Evolutionary conservation across 805 yeast genomes (phyloP).

Genomic region (Schizosaccharomyces japonicus): DNA sequence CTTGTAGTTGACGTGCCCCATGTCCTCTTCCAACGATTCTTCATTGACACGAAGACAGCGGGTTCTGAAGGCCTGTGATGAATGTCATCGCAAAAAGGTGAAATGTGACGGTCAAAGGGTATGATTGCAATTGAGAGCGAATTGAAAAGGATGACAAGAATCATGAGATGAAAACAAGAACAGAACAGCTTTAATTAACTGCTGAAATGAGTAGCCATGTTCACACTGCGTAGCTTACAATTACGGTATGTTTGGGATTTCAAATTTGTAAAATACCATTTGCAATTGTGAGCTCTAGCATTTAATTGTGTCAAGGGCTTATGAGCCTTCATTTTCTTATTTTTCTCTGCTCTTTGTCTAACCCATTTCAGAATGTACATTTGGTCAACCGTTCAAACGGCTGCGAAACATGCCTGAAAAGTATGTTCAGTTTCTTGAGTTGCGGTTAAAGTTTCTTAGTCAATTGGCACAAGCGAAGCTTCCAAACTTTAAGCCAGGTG

Average conservation of each 20-base stretch:
- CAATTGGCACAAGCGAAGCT: not conserved
- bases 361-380: conserved; percentile 29
- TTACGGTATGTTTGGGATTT: conserved; percentile 19
- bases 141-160: too few relatives aligned
- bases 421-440: not conserved
- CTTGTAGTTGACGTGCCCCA: too few relatives aligned
- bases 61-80: conserved; percentile 49
- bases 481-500: not conserved
- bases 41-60: conserved; percentile 17
- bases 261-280: not conserved
- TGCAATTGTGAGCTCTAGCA: not conserved
- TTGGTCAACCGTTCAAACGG: conserved; percentile 44
- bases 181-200: too few relatives aligned
- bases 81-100: conserved; percentile 46
- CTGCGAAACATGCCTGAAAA: conserved; percentile 13
- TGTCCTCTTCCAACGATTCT: conserved; percentile 1
- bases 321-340: too few relatives aligned
- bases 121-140: too few relatives aligned
- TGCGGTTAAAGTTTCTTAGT: not conserved
- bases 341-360: not conserved
- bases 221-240: conserved; percentile 63
- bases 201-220: conserved; percentile 25
- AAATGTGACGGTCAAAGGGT: conserved; percentile 45
- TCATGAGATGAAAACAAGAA: too few relatives aligned
- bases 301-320: not conserved